A percentile compares a stretch with the other conserved stretches of the same genome.
Evolutionary conservation across 148 eudicot species (phyloP).

Genomic region (Cornus kousa): DNA sequence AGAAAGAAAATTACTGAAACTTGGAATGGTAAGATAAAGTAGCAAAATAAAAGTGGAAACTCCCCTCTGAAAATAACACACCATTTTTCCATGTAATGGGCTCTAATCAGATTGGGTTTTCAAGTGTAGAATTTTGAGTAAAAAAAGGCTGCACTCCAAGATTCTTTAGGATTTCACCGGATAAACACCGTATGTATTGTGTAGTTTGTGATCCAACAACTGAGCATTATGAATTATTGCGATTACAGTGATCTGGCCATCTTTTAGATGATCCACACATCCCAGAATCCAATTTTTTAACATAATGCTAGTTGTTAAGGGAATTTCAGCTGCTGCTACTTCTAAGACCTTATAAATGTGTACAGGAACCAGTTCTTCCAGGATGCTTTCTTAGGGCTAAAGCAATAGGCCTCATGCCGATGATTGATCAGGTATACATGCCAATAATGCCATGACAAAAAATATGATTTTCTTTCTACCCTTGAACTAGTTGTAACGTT

Average conservation of each 20-base stretch:
- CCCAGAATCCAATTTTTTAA: not conserved
- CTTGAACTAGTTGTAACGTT: constrained; percentile 11
- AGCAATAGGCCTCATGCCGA: constrained; percentile 87
- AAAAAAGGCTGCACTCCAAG: no score
- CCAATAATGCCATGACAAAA: no score
- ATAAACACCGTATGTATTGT: no score
- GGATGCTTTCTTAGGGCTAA: constrained; percentile 83
- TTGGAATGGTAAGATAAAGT: not conserved
- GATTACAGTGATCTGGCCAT: not conserved
- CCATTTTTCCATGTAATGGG: not conserved
- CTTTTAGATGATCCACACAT: not conserved
- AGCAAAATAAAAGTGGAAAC: not conserved
- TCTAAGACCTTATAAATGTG: not conserved
- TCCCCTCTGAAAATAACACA: not conserved
- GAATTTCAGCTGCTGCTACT: constrained; percentile 2
- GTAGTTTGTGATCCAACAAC: not conserved
- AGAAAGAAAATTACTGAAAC: not conserved
- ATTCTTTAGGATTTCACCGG: no score
- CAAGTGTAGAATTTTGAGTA: no score
- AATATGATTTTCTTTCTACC: not conserved
- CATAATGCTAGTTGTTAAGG: not conserved
- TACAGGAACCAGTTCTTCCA: constrained; percentile 79
- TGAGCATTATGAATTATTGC: not conserved
- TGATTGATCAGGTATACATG: constrained; percentile 70
- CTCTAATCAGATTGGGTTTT: no score